These are phyloP conservation scores for Epichloe aotearoae DNA, from an alignment of 2,329 filamentous ascomycete species.

Conservation along the genomic window DNA sequence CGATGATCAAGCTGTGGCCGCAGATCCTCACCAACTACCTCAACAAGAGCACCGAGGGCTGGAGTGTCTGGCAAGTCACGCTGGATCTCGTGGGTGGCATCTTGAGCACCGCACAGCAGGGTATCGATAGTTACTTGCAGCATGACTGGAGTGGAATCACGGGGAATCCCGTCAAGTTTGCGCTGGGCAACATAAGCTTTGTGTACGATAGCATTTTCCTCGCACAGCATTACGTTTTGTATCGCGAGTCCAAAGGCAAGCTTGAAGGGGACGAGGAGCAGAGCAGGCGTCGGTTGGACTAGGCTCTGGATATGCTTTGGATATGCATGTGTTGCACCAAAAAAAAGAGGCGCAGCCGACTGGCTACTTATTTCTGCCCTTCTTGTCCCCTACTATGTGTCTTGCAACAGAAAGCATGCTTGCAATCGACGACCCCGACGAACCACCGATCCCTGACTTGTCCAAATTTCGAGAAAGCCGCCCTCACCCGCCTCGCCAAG, in stretches of 20 bases:
- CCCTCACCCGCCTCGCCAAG: too few relatives aligned
- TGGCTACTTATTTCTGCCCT: not conserved
- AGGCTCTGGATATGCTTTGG: not conserved
- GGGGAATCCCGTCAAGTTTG: conserved; percentile 85
- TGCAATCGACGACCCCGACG: too few relatives aligned
- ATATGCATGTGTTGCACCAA: not conserved
- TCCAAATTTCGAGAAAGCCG: too few relatives aligned
- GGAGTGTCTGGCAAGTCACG: conserved; percentile 75
- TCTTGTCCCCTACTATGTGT: not conserved
- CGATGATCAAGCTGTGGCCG: conserved; percentile 84
- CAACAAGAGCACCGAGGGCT: conserved; percentile 74
- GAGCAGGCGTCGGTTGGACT: not conserved
- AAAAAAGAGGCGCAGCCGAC: not conserved
- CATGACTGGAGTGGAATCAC: conserved; percentile 82
- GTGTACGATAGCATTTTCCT: conserved; percentile 81
- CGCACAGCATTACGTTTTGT: conserved; percentile 75
- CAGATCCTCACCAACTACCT: conserved; percentile 74
- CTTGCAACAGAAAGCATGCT: too few relatives aligned
- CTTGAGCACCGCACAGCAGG: conserved; percentile 67
- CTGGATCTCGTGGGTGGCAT: conserved; percentile 73
- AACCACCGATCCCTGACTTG: too few relatives aligned
- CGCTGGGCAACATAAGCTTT: conserved; percentile 73
- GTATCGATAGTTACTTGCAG: conserved; percentile 74
- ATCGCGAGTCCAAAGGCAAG: conserved; percentile 23
- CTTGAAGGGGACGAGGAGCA: conserved; percentile 9